These are phyloP conservation scores for Orbilia brochopaga DNA, from an alignment of 2,329 filamentous ascomycete species.

Conservation along the genomic window DNA sequence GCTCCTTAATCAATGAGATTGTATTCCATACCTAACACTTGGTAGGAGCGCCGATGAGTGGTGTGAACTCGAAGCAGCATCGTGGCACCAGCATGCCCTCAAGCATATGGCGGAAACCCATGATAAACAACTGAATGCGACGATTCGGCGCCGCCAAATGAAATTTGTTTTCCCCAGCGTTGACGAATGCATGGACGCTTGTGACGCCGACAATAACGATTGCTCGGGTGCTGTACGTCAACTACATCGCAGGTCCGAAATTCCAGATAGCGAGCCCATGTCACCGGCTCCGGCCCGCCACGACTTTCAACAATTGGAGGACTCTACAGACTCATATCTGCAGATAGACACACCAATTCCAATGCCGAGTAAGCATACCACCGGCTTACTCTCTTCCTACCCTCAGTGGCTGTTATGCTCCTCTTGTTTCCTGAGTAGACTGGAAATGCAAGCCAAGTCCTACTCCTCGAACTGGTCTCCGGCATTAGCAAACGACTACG, in stretches of 20 bases:
- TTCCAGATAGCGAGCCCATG: background rate
- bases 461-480: constrained; percentile 25
- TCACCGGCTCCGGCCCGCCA: background rate
- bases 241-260: background rate
- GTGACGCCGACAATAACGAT: background rate
- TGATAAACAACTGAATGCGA: background rate
- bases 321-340: background rate
- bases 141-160: background rate
- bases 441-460: constrained; percentile 15
- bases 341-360: background rate
- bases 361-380: constrained; percentile 6
- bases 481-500: constrained; percentile 19
- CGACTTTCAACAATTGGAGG: background rate
- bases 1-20: background rate
- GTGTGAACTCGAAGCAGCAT: constrained; percentile 5
- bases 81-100: background rate
- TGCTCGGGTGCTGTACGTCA: background rate
- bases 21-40: background rate
- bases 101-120: background rate
- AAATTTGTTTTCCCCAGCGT: background rate
- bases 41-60: background rate
- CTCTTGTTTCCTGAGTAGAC: constrained; percentile 17
- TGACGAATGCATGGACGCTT: constrained; percentile 6
- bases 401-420: constrained; percentile 16
- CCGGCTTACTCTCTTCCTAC: constrained; percentile 14